Conservation (phyloP, 176 grass and related monocot species). For the Typha latifolia region DNA sequence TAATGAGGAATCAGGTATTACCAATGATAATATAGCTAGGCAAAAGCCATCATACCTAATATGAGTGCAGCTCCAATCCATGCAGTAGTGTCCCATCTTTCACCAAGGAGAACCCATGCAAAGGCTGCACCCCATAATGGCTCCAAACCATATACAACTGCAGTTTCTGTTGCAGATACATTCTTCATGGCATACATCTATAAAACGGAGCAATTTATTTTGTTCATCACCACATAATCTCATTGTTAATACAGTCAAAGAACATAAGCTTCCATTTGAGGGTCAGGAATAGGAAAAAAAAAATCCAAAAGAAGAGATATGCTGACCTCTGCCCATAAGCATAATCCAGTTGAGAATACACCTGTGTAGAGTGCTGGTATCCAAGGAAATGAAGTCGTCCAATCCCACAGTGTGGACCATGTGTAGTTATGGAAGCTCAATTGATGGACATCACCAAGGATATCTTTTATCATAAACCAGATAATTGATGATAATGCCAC, state of each 20-base stretch:
- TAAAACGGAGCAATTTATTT: not conserved
- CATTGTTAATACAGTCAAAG: not conserved
- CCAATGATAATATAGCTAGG: not conserved
- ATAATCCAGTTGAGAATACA: slow-evolving; percentile 71
- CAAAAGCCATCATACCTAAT: slow-evolving; percentile 48
- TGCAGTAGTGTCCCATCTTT: slow-evolving; percentile 77
- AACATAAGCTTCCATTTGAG: not conserved
- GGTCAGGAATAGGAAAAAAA: not conserved
- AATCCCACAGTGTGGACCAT: slow-evolving; percentile 51
- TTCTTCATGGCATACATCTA: slow-evolving; percentile 79
- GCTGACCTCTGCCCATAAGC: slow-evolving; percentile 85
- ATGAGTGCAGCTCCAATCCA: slow-evolving; percentile 83
- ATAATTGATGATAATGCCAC: slow-evolving; percentile 66
- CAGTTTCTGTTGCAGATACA: slow-evolving; percentile 79
- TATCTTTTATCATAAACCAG: slow-evolving; percentile 70
- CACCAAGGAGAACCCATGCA: slow-evolving; percentile 85
- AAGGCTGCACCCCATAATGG: slow-evolving; percentile 85
- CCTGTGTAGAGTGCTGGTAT: slow-evolving; percentile 86
- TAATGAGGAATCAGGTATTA: not conserved
- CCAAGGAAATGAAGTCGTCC: slow-evolving; percentile 70
- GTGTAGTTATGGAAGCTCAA: slow-evolving; percentile 41
- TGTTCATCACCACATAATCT: not conserved
- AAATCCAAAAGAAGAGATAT: slow-evolving; percentile 3
- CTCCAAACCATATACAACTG: slow-evolving; percentile 72
- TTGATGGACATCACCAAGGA: slow-evolving; percentile 26